A percentile compares a stretch with the other conserved stretches of the same genome.
phyloP scores from a whole-genome alignment of 257 asterid genomes.

The Plectranthus barbatus region DNA sequence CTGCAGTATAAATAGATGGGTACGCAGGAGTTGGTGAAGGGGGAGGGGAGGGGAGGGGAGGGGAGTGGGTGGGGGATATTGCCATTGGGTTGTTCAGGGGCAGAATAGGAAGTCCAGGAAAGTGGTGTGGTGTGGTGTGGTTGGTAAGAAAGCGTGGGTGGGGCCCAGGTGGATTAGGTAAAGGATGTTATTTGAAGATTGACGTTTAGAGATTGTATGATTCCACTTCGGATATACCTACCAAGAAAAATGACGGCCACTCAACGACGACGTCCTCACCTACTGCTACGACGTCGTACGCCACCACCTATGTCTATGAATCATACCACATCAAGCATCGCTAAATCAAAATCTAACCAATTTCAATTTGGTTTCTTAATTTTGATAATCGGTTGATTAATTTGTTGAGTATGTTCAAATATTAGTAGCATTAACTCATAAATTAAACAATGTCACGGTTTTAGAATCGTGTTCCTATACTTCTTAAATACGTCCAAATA shows the following conservation, averaged over 20 bases:
- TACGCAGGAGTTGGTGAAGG: constrained; percentile 22
- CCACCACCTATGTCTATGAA: no score
- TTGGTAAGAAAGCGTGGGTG: constrained; percentile 45
- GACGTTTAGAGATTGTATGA: not conserved
- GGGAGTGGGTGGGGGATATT: constrained; percentile 33
- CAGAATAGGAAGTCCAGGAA: not conserved
- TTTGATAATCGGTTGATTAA: no score
- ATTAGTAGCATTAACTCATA: no score
- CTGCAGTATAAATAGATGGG: constrained; percentile 36
- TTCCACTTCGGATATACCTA: constrained; percentile 10
- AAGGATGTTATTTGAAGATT: constrained; percentile 5
- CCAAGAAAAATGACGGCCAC: not conserved
- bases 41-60: constrained; percentile 31
- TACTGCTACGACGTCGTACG: not conserved
- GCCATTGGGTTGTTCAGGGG: constrained; percentile 35
- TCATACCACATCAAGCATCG: no score
- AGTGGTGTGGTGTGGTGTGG: constrained; percentile 20
- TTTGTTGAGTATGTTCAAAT: no score
- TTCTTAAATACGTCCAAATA: no score
- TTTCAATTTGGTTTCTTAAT: no score
- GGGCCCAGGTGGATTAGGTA: constrained; percentile 27
- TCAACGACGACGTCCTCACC: not conserved
- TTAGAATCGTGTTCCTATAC: no score
- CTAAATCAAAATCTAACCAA: no score
- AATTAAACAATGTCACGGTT: no score